Conservation (phyloP, 257 asterid species). For the Solanum dulcamara region DNA sequence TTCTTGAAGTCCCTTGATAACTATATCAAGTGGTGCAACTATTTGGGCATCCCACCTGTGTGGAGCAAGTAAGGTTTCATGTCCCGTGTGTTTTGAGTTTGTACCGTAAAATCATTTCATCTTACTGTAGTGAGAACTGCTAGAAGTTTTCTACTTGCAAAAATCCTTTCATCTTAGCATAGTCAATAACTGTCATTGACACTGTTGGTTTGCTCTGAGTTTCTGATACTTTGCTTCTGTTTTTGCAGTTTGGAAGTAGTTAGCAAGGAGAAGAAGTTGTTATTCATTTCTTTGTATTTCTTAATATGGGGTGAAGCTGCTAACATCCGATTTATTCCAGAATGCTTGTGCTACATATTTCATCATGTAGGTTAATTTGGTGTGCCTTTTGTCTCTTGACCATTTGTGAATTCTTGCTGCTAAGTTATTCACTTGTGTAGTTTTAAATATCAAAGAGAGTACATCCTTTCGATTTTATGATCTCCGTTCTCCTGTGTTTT, state of each 20-base stretch:
- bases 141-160: not conserved
- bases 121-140: not conserved
- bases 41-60: constrained; percentile 69
- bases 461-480: not conserved
- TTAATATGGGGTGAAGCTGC: constrained; percentile 99
- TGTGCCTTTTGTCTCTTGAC: not conserved
- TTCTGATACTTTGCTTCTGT: not conserved
- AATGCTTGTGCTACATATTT: constrained; percentile 98
- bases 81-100: not conserved
- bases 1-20: constrained; percentile 89
- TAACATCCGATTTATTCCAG: constrained; percentile 93
- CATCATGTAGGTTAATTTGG: constrained; percentile 65
- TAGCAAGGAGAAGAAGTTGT: constrained; percentile 88
- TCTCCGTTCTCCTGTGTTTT: not conserved
- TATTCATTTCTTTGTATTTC: constrained; percentile 69
- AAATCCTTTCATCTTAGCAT: not conserved
- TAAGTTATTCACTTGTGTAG: not conserved
- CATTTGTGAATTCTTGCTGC: not conserved
- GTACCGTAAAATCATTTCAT: not conserved
- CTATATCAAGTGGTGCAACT: constrained; percentile 88
- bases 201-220: not conserved
- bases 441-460: not conserved
- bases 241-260: constrained; percentile 67
- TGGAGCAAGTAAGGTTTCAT: constrained; percentile 82
- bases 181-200: not conserved